Base-by-base conservation (phyloP, 2,329 filamentous ascomycete genomes). In the Pyrenophora teres region DNA sequence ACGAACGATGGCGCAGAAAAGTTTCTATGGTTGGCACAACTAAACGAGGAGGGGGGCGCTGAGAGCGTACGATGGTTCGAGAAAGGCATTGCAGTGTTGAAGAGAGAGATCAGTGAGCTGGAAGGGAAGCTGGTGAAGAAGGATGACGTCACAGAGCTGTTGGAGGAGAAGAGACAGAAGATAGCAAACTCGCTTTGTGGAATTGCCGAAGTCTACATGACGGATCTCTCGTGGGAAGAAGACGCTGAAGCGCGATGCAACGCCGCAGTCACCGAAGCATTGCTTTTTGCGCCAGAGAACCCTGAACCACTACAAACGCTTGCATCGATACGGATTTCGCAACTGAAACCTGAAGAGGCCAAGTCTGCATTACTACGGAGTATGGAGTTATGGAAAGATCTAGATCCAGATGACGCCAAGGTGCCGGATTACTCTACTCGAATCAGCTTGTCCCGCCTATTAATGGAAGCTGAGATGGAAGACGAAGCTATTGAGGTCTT, bases 171-270 rank as follows among this genome's bases (percentile, higher is more conserved):
- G 79, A 88, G 88, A 72, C 80, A 81, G 60, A 94, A 94, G 75
- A 81, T 97, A 31, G 90, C 92, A 2, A 91, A 91, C 63, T 90
- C 92, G n/a, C 82, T 99, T 31, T 99, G 95, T 75, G 91, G 90
- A 23, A 90, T 97, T 54, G 87, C 90, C 6, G 94, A 99, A 77
- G 91, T 99, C 42, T 99, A 97, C 80, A 99, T 99, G 94, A 99
- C 94, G 9, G 94, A 99, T 77, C 78, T 97, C 64, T 94, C 89
- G 66, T 87, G 83, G 90, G 92, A 97, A 75, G 85, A 87, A 45
- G 92, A 97, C 69, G 94, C 93, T 4, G 94, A 99, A 77, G 79
- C 83, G 60, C 84, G 87, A 62, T 99, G 95, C 78, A 93, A 99
- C 76, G 79, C 84, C 4, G 85, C 96, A 52, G 85, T 97, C 58